Evolutionary conservation across 108 stramenopile genomes (phyloP).

Genomic region (Cyclotella baltica): DNA sequence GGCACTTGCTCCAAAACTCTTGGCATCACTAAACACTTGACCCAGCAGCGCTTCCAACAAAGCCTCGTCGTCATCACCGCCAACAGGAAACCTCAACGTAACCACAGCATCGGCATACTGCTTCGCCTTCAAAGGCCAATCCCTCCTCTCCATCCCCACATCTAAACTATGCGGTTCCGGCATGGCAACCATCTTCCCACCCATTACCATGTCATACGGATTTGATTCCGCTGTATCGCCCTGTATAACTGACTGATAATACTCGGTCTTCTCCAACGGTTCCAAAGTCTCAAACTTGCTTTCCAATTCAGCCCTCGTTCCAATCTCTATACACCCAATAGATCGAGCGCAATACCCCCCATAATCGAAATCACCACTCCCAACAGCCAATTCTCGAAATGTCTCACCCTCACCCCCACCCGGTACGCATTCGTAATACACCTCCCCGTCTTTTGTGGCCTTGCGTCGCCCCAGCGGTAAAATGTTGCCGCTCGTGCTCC

Average conservation of each 20-base stretch:
- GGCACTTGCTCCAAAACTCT: constrained; percentile 6
- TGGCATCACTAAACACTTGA: not conserved
- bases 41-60: not conserved
- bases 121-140: constrained; percentile 22
- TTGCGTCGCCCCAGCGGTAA: constrained; percentile 20
- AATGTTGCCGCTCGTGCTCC: constrained; percentile 16
- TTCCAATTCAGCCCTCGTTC: constrained; percentile 7
- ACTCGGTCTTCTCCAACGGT: not conserved
- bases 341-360: constrained; percentile 40
- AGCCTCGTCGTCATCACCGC: not conserved
- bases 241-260: not conserved
- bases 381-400: constrained; percentile 1
- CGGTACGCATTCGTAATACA: constrained; percentile 18
- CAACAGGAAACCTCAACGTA: constrained; percentile 15
- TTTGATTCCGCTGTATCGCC: not conserved
- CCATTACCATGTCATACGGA: not conserved
- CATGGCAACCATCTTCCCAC: constrained; percentile 12
- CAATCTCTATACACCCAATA: constrained; percentile 44
- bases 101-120: constrained; percentile 31
- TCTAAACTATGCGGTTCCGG: constrained; percentile 19
- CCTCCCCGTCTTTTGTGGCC: not conserved
- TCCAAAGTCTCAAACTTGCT: constrained; percentile 15
- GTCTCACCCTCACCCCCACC: constrained; percentile 30
- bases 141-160: constrained; percentile 19
- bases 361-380: constrained; percentile 32